Percentiles rank a stretch among this genome's conserved stretches.
Evolutionary conservation across 1,284 basidiomycete species (phyloP).

Genomic region (Entoloma clypeatum): DNA sequence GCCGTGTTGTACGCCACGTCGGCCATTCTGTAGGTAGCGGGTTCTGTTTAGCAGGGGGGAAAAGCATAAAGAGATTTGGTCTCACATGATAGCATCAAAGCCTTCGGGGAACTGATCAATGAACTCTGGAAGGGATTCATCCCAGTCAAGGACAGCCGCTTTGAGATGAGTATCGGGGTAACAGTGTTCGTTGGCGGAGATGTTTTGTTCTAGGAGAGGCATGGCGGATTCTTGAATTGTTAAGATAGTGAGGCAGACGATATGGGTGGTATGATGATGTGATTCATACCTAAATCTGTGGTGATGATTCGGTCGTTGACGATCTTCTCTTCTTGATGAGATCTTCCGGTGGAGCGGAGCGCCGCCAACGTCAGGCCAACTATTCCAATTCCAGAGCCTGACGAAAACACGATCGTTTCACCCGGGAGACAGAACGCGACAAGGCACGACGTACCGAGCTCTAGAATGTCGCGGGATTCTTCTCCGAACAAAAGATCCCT

Average conservation of each 20-base stretch:
- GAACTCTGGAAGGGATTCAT: constrained; percentile 54
- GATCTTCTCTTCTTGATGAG: constrained; percentile 14
- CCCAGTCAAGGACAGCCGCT: constrained; percentile 72
- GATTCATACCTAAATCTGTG: constrained; percentile 70
- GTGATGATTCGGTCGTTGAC: constrained; percentile 46
- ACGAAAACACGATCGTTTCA: constrained; percentile 1
- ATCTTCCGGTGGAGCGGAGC: constrained; percentile 36
- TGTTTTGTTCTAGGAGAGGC: constrained; percentile 71
- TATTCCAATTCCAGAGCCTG: constrained; percentile 81
- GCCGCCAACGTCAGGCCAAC: constrained; percentile 66
- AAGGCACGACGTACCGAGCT: constrained; percentile 57
- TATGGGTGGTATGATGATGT: neutral
- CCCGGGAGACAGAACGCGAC: neutral
- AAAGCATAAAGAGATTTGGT: constrained; percentile 5
- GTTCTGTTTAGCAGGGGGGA: constrained; percentile 2
- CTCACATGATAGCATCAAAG: constrained; percentile 57
- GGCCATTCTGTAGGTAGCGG: constrained; percentile 59
- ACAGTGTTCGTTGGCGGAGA: constrained; percentile 45
- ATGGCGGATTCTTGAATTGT: constrained; percentile 67
- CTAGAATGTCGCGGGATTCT: constrained; percentile 45
- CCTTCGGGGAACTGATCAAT: constrained; percentile 29
- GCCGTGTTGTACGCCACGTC: constrained; percentile 88
- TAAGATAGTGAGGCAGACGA: neutral
- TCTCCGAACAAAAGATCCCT: constrained; percentile 37
- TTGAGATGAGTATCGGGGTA: constrained; percentile 30